Percentiles rank a stretch among this genome's conserved stretches.
These are phyloP conservation scores for Pleurotus pulmonarius DNA, from an alignment of 768 basidiomycete genomes.

Conservation along the genomic window DNA sequence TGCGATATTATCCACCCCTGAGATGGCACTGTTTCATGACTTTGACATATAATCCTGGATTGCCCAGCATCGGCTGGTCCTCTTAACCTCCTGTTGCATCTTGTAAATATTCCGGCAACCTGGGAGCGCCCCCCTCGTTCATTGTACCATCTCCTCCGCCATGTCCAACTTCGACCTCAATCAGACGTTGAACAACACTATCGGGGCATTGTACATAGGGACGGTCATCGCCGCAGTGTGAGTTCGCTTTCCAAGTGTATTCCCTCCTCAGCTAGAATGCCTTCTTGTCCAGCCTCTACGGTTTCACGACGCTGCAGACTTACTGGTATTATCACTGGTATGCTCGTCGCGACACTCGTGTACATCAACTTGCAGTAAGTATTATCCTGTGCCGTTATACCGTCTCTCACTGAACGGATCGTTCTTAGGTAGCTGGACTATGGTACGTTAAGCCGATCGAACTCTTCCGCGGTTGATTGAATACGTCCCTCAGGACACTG, in stretches of 20 bases:
- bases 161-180: conserved; percentile 3
- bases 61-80: not conserved
- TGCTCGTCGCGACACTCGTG: conserved; percentile 24
- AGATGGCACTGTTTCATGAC: not conserved
- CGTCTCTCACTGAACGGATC: not conserved
- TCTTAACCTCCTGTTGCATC: too few relatives aligned
- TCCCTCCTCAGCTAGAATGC: not conserved
- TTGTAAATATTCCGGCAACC: not conserved
- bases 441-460: conserved; percentile 24
- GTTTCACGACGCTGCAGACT: conserved; percentile 33
- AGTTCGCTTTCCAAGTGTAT: conserved; percentile 8
- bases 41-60: conserved; percentile 10
- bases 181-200: conserved; percentile 21
- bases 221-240: conserved; percentile 23
- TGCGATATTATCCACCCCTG: not conserved
- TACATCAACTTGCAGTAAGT: conserved; percentile 35
- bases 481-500: conserved; percentile 21
- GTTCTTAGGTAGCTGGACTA: conserved; percentile 26
- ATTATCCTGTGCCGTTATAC: not conserved
- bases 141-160: not conserved
- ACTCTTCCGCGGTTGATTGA: not conserved
- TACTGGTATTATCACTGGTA: conserved; percentile 39
- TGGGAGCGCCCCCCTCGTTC: not conserved
- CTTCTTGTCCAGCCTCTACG: conserved; percentile 27
- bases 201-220: conserved; percentile 26